Evolutionary conservation across 2,329 filamentous ascomycete species (phyloP).

Genomic region (Nothophoma quercina): DNA sequence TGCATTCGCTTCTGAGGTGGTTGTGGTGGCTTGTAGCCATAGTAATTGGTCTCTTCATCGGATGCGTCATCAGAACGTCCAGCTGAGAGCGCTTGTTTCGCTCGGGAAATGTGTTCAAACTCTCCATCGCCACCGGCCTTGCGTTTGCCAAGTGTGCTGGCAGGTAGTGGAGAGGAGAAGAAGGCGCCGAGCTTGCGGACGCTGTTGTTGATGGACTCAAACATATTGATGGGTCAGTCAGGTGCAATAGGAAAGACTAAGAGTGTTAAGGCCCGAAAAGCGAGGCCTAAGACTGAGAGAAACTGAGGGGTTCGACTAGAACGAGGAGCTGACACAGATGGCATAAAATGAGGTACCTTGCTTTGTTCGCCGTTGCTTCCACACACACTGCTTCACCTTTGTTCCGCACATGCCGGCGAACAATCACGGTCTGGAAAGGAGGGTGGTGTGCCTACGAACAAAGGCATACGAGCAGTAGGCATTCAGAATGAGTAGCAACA

Average conservation of each 20-base stretch:
- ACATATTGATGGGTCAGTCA: too few species aligned
- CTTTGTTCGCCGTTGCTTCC: neutral
- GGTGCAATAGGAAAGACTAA: too few species aligned
- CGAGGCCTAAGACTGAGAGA: too few species aligned
- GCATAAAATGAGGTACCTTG: neutral
- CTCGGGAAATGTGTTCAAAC: too few species aligned
- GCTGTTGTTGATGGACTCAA: neutral
- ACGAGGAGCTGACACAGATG: neutral
- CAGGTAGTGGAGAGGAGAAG: neutral
- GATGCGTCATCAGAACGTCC: neutral
- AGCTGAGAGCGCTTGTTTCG: neutral
- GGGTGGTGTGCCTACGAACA: neutral
- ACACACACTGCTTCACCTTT: neutral
- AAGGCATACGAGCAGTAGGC: neutral
- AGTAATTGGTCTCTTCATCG: neutral
- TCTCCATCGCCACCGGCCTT: neutral
- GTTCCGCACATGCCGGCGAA: neutral
- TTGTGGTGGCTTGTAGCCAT: neutral
- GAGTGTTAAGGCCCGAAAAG: too few species aligned
- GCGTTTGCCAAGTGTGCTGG: neutral
- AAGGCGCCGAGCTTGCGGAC: neutral
- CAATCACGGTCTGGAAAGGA: neutral
- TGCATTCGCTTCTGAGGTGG: neutral
- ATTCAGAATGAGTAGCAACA: neutral
- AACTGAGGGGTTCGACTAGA: too few species aligned